Percentiles rank a stretch among this genome's conserved stretches.
phyloP scores from a whole-genome alignment of 441 rosid species.

The Pelargonium fulgidum region DNA sequence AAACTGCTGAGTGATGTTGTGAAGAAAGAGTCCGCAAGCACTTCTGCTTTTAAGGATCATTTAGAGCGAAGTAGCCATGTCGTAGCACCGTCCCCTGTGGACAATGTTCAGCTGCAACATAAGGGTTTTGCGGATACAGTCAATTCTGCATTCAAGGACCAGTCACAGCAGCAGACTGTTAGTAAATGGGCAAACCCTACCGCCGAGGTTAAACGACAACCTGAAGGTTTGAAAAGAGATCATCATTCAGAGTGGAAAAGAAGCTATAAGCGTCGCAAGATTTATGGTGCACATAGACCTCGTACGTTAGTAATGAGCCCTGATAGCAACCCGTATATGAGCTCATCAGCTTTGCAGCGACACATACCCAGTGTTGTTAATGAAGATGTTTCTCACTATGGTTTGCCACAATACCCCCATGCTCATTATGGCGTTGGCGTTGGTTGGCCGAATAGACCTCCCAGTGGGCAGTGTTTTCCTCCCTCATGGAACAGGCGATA shows the following conservation, averaged over 20 bases:
- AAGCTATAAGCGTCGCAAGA: conserved; percentile 32
- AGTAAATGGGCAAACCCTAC: neutral
- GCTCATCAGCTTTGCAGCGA: neutral
- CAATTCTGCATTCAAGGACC: neutral
- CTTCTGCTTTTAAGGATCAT: neutral
- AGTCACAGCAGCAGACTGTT: neutral
- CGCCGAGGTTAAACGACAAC: neutral
- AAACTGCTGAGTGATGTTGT: neutral
- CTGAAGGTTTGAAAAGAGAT: neutral
- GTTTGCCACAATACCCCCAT: neutral
- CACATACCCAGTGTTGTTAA: neutral
- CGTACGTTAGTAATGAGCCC: neutral
- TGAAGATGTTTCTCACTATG: neutral
- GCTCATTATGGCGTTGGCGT: neutral
- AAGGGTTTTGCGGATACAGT: too few relatives aligned
- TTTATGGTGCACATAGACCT: conserved; percentile 13
- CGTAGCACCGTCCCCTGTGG: neutral
- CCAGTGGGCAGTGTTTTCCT: neutral
- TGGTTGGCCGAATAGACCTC: neutral
- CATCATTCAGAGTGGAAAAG: neutral
- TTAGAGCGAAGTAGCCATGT: neutral
- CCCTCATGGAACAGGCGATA: neutral
- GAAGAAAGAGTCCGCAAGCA: neutral
- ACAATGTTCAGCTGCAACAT: too few relatives aligned
- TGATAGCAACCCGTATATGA: neutral